Evolutionary conservation across 1,139 yeast species (phyloP), one percentile per base, ranked within the genome.

Genomic region (Hyphopichia burtonii): DNA sequence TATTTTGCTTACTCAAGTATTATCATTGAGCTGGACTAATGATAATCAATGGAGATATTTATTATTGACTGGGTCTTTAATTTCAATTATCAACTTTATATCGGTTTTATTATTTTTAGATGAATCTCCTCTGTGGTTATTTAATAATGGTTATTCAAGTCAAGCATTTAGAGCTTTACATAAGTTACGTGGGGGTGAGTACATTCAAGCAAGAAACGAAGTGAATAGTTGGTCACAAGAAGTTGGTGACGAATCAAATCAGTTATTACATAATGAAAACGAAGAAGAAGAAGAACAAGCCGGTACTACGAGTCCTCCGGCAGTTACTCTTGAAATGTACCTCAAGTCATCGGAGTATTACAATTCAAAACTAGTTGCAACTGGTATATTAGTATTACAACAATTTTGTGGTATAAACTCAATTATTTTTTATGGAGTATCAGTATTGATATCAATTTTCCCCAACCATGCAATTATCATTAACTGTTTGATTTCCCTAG

Each of bases 331-430:
- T 31, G 54, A 52, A 30, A 58, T 60, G 2, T 90, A 87, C 56
- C 55, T 85, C 36, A 67, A 70, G 2, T 66, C 73, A 14, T 65
- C 78, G 0, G 74, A 66, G 38, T 88, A 74, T 60, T 63, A 68
- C 36, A 78, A 76, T 39, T 83, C 94, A 7, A 69, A 82, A 38
- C 56, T 76, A 30, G 87, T 83, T 0, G 85, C 91, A 4, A 80
- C 90, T 0, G 82, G 87, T 2, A 75, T 89, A 25, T 78, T 91
- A 73, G 68, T 83, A n/a, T 83, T 91, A 23, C 98, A 93, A 64
- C 99, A 93, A 59, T 79, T 91, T 48, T 83, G 91, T 53, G 99
- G 99, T 22, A 87, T 93, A 58, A 93, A 93, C 62, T 82, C 96
- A 1, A 89, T 93, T 47, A 81, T 91, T 20, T 89, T 91, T 59